These are phyloP conservation scores for Naganishia vaughanmartiniae DNA, from an alignment of 768 basidiomycete species.

Conservation along the genomic window DNA sequence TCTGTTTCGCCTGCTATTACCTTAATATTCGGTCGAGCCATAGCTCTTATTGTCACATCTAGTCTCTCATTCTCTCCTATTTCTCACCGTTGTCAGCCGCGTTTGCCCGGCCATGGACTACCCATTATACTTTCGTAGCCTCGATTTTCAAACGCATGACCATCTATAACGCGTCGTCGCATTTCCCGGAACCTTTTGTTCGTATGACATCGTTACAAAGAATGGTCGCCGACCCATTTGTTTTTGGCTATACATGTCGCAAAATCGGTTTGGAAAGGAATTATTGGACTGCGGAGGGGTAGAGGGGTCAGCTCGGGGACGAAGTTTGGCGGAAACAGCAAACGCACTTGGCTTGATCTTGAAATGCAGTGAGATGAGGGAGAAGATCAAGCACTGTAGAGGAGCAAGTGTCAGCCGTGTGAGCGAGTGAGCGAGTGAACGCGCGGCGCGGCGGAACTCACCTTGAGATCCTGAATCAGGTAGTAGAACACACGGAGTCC, in stretches of 20 bases:
- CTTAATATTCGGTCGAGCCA: not conserved
- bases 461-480: constrained; percentile 95
- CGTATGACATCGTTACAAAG: not conserved
- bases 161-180: not conserved
- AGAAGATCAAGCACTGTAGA: constrained; percentile 88
- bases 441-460: constrained; percentile 51
- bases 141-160: not conserved
- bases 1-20: not conserved
- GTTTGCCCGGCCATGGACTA: not conserved
- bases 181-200: not conserved
- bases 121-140: not conserved
- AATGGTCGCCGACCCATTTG: not conserved
- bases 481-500: constrained; percentile 98
- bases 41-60: constrained; percentile 16
- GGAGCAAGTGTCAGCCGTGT: not conserved
- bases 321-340: not conserved
- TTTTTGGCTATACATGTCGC: constrained; percentile 1
- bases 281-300: not conserved
- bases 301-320: not conserved
- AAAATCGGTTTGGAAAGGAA: not conserved
- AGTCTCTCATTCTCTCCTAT: not conserved
- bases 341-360: constrained; percentile 88
- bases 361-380: constrained; percentile 97
- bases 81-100: not conserved
- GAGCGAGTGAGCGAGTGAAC: not conserved